Conservation (phyloP, 108 stramenopile species). For the Stephanodiscus triporus region DNA sequence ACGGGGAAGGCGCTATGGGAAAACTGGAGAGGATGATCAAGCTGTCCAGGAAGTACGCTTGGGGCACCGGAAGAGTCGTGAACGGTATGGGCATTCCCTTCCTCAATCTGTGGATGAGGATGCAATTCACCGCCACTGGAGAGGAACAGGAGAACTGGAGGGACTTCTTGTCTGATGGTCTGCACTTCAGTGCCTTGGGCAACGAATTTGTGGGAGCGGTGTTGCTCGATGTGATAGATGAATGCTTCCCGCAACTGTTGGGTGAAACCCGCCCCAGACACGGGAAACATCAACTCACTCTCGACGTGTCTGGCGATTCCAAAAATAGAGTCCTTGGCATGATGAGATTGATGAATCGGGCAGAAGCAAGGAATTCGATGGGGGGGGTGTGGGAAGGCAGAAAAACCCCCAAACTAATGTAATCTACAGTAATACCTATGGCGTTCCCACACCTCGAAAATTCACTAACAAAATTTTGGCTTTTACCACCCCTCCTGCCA, state of each 20-base stretch:
- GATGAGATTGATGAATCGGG: slow-evolving; percentile 86
- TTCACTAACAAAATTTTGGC: too few species aligned
- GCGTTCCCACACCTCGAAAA: too few species aligned
- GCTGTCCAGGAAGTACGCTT: slow-evolving; percentile 56
- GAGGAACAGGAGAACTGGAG: slow-evolving; percentile 19
- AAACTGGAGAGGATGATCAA: slow-evolving; percentile 52
- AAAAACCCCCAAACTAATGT: too few species aligned
- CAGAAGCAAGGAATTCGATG: too few species aligned
- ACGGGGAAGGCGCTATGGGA: slow-evolving; percentile 34
- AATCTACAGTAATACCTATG: too few species aligned
- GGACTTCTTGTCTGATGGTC: slow-evolving; percentile 66
- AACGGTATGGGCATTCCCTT: slow-evolving; percentile 44
- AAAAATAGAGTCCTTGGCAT: slow-evolving; percentile 68
- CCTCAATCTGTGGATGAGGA: slow-evolving; percentile 57
- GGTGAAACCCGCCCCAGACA: slow-evolving; percentile 63
- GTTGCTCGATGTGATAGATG: slow-evolving; percentile 46
- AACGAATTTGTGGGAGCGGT: slow-evolving; percentile 59
- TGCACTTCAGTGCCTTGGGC: slow-evolving; percentile 68
- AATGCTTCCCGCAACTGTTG: slow-evolving; percentile 49
- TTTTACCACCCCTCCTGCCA: too few species aligned
- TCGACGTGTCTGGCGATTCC: slow-evolving; percentile 54
- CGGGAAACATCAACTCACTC: slow-evolving; percentile 67
- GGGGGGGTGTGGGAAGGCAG: too few species aligned
- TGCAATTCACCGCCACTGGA: slow-evolving; percentile 42
- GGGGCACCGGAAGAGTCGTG: slow-evolving; percentile 45